These are phyloP conservation scores for Camellia sinensis DNA, from an alignment of 148 eudicot genomes.

Conservation along the genomic window DNA sequence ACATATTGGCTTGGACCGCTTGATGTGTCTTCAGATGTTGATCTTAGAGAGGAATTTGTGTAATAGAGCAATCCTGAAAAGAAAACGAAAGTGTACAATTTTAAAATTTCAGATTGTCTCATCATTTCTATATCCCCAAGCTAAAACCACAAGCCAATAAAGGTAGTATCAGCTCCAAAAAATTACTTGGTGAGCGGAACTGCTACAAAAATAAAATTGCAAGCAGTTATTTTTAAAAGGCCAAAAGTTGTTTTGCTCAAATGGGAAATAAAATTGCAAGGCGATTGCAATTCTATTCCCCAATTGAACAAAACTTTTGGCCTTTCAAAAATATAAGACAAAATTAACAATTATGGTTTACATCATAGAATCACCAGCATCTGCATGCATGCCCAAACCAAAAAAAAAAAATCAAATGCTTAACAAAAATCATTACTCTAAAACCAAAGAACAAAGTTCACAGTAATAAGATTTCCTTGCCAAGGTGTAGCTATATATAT, in stretches of 20 bases:
- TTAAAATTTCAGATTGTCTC: background rate
- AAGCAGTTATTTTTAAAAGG: background rate
- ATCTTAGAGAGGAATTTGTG: slow-evolving; percentile 29
- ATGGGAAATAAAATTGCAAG: background rate
- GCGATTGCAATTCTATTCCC: background rate
- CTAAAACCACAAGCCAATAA: background rate
- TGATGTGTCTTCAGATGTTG: slow-evolving; percentile 47
- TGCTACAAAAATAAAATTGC: background rate
- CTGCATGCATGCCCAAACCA: no score
- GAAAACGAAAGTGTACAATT: background rate
- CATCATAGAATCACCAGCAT: no score
- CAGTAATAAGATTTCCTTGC: no score
- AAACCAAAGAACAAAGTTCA: no score
- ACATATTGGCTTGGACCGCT: slow-evolving; percentile 26
- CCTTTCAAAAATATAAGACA: no score
- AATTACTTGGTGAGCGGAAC: background rate
- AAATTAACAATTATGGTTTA: no score
- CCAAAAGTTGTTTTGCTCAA: no score
- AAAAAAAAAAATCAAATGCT: no score
- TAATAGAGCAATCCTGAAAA: slow-evolving; percentile 30
- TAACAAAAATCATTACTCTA: no score
- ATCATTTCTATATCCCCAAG: background rate
- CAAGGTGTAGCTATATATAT: no score
- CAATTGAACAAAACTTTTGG: background rate
- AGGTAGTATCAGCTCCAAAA: background rate